These are phyloP conservation scores for Leccinum longicurvipes DNA, from an alignment of 768 basidiomycete genomes.

Conservation along the genomic window DNA sequence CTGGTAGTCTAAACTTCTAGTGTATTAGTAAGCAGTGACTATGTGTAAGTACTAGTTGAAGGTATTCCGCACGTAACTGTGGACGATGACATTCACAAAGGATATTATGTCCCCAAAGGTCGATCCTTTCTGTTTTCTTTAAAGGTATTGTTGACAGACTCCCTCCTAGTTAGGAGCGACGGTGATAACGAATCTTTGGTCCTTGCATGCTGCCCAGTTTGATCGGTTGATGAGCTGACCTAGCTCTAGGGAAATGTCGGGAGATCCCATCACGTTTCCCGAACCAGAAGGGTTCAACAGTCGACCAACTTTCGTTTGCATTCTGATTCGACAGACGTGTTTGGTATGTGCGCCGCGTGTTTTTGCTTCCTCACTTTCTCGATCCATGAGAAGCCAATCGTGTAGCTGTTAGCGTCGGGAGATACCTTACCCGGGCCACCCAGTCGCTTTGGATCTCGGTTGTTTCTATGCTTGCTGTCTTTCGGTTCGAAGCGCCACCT, in stretches of 20 bases:
- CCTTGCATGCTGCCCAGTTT: not conserved
- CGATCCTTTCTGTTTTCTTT: conserved; percentile 10
- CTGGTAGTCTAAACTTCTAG: no score
- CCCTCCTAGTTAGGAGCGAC: conserved; percentile 15
- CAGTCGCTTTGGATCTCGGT: conserved; percentile 33
- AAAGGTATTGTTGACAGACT: not conserved
- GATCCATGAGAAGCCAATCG: not conserved
- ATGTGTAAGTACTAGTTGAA: conserved; percentile 16
- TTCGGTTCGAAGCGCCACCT: conserved; percentile 10
- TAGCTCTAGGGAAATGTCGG: conserved; percentile 28
- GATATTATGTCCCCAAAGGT: conserved; percentile 52
- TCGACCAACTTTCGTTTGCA: conserved; percentile 18
- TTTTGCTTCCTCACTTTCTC: not conserved
- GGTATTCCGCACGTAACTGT: conserved; percentile 33
- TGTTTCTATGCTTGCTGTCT: conserved; percentile 18
- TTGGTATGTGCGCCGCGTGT: conserved; percentile 3
- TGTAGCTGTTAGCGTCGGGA: conserved; percentile 36
- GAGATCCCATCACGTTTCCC: conserved; percentile 36
- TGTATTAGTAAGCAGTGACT: no score
- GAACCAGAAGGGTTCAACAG: conserved; percentile 35
- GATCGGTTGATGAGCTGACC: not conserved
- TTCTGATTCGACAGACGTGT: conserved; percentile 43
- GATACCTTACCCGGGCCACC: conserved; percentile 39
- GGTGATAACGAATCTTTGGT: conserved; percentile 20
- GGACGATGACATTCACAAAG: conserved; percentile 40